phyloP scores from a whole-genome alignment of 768 basidiomycete species.

The Macrocybe gigantea region DNA sequence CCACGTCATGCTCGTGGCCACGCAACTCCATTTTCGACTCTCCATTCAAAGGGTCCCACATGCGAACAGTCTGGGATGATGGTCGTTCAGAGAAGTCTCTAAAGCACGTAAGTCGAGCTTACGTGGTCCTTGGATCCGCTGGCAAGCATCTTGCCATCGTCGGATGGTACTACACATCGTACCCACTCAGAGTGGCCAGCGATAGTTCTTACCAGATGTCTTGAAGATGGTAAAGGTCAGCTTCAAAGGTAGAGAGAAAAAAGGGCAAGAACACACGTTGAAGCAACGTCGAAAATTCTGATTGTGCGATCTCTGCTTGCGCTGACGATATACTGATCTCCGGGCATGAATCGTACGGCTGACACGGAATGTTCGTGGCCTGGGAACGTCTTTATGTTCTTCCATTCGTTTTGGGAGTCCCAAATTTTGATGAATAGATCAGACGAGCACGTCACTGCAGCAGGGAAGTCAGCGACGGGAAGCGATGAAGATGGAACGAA shows the following conservation, averaged over 20 bases:
- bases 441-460: conserved; percentile 59
- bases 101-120: conserved; percentile 14
- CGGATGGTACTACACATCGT: conserved; percentile 55
- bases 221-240: conserved; percentile 20
- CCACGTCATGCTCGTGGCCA: conserved; percentile 85
- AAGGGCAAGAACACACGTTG: conserved; percentile 50
- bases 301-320: conserved; percentile 87
- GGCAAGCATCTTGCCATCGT: conserved; percentile 68
- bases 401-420: conserved; percentile 88
- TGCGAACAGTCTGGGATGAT: conserved; percentile 57
- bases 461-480: neutral
- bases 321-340: conserved; percentile 78
- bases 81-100: conserved; percentile 6
- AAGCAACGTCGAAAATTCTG: conserved; percentile 79
- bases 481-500: neutral
- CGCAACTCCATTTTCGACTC: conserved; percentile 78
- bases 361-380: conserved; percentile 93
- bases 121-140: conserved; percentile 90
- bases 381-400: conserved; percentile 79
- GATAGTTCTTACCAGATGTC: conserved; percentile 73
- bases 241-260: neutral
- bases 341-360: conserved; percentile 77
- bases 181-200: conserved; percentile 84
- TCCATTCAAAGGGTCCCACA: conserved; percentile 70
- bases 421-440: conserved; percentile 91